phyloP scores from a whole-genome alignment of 1,284 basidiomycete genomes.

The Leccinum angustisporum region DNA sequence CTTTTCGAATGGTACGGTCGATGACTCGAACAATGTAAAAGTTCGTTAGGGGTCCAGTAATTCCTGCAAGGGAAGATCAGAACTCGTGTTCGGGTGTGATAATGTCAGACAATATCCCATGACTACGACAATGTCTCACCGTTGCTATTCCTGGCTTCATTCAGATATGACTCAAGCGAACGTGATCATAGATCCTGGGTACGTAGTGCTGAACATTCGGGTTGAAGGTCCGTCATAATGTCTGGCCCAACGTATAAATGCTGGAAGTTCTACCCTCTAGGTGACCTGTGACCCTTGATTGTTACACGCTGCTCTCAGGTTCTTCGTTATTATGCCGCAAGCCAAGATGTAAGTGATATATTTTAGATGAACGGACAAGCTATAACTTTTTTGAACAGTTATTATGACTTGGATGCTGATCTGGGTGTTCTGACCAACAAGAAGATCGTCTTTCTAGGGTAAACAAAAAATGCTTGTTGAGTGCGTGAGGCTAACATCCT shows the following conservation, averaged over 20 bases:
- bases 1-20: constrained; percentile 52
- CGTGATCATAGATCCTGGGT: constrained; percentile 13
- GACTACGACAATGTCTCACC: constrained; percentile 17
- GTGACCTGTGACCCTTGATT: not conserved
- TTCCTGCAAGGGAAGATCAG: no score
- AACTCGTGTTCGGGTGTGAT: constrained; percentile 6
- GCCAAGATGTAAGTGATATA: constrained; percentile 46
- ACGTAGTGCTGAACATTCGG: constrained; percentile 3
- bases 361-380: not conserved
- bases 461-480: constrained; percentile 12
- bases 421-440: constrained; percentile 47
- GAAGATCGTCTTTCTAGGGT: constrained; percentile 64
- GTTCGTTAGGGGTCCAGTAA: not conserved
- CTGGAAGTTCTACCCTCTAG: not conserved
- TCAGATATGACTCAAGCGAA: constrained; percentile 7
- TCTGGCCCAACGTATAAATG: constrained; percentile 11
- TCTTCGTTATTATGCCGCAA: constrained; percentile 32
- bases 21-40: not conserved
- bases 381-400: constrained; percentile 37
- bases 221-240: constrained; percentile 1
- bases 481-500: constrained; percentile 2
- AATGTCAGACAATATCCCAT: constrained; percentile 15
- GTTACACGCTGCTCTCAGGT: not conserved
- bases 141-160: constrained; percentile 13
- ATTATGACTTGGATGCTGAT: constrained; percentile 63